Evolutionary conservation across 2,329 filamentous ascomycete species (phyloP).

Genomic region (Exophiala sideris): DNA sequence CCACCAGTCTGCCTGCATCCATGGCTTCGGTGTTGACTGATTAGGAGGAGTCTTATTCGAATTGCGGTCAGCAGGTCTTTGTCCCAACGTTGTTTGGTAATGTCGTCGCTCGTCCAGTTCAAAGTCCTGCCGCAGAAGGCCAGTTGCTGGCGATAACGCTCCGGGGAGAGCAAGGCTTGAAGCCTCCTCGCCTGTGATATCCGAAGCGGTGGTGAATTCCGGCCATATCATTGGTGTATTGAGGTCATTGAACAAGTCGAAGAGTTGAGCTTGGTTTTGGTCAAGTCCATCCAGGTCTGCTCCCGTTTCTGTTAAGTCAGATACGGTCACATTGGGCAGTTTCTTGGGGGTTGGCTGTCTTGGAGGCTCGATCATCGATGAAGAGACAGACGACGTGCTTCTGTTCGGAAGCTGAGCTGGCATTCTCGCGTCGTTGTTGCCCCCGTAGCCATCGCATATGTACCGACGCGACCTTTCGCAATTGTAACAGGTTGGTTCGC

Average conservation of each 20-base stretch:
- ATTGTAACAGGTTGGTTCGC: conserved; percentile 1
- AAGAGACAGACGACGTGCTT: neutral
- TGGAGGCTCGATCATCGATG: neutral
- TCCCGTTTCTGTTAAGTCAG: neutral
- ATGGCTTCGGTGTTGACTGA: neutral
- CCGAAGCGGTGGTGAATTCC: neutral
- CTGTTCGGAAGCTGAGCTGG: neutral
- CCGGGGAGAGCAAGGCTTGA: neutral
- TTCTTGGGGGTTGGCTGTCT: neutral
- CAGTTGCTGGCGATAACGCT: neutral
- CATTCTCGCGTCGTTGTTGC: neutral
- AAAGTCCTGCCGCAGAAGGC: neutral
- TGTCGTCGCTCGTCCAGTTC: neutral
- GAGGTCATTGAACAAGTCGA: neutral
- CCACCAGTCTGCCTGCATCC: neutral
- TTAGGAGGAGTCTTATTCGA: neutral
- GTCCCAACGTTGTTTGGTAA: neutral
- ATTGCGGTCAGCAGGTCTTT: neutral
- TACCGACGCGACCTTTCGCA: conserved; percentile 3
- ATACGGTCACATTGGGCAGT: neutral
- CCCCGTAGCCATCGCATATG: conserved; percentile 1
- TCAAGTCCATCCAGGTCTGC: neutral
- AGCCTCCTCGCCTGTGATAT: neutral
- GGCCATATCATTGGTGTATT: neutral
- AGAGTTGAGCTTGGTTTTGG: neutral